A percentile compares a stretch with the other conserved stretches of the same genome.
These are phyloP conservation scores for Diaporthe citriasiana DNA, from an alignment of 2,329 filamentous ascomycete genomes.

Conservation along the genomic window DNA sequence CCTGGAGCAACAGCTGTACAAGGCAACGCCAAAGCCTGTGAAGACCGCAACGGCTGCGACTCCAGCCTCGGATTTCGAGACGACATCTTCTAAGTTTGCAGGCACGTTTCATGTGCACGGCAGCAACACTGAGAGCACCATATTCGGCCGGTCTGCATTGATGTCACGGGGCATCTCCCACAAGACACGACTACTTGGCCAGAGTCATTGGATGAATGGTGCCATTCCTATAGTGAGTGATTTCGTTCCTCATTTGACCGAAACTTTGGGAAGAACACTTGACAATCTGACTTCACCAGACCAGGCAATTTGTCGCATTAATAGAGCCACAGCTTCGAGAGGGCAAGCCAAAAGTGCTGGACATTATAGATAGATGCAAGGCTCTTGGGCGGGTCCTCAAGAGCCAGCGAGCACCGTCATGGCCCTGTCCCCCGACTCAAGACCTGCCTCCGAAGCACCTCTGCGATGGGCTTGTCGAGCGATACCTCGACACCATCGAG, in stretches of 20 bases:
- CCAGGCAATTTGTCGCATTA: slow-evolving; percentile 1
- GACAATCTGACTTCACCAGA: neutral
- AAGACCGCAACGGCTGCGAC: slow-evolving; percentile 40
- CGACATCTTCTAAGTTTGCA: slow-evolving; percentile 53
- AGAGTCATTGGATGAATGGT: slow-evolving; percentile 39
- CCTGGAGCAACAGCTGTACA: slow-evolving; percentile 58
- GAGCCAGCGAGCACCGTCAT: slow-evolving; percentile 54
- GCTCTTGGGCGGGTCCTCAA: slow-evolving; percentile 58
- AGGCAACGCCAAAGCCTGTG: slow-evolving; percentile 35
- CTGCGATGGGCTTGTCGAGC: slow-evolving; percentile 65
- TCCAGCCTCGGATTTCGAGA: slow-evolving; percentile 49
- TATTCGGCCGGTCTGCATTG: neutral
- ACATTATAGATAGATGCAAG: slow-evolving; percentile 57
- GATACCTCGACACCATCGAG: slow-evolving; percentile 70
- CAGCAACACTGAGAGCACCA: slow-evolving; percentile 36
- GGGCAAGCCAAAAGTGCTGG: slow-evolving; percentile 41
- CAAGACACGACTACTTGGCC: slow-evolving; percentile 41
- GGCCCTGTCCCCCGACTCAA: slow-evolving; percentile 53
- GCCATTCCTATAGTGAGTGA: slow-evolving; percentile 26
- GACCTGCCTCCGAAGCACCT: slow-evolving; percentile 57
- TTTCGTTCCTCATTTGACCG: too few species aligned
- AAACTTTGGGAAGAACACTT: neutral
- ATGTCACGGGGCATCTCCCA: slow-evolving; percentile 36
- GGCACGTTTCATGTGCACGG: slow-evolving; percentile 63
- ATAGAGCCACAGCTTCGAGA: slow-evolving; percentile 21